Evolutionary conservation across 768 basidiomycete genomes (phyloP).

Genomic region (Termitomyces sp.): DNA sequence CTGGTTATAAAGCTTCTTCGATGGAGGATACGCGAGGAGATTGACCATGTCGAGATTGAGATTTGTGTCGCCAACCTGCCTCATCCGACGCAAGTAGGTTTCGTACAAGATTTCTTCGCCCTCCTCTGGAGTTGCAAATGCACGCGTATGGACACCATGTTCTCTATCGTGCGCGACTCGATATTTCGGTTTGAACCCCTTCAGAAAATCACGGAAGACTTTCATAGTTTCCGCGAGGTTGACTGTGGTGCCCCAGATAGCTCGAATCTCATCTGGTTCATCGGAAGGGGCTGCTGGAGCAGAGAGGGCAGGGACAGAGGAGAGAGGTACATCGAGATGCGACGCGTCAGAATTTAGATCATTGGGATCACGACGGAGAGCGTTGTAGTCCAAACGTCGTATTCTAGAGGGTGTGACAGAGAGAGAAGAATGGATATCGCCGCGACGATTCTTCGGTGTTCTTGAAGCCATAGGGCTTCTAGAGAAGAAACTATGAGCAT

Average conservation of each 20-base stretch:
- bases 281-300: slow-evolving; percentile 60
- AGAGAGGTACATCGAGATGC: slow-evolving; percentile 52
- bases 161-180: slow-evolving; percentile 68
- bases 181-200: slow-evolving; percentile 92
- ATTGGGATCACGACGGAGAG: slow-evolving; percentile 28
- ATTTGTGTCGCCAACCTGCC: slow-evolving; percentile 88
- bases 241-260: slow-evolving; percentile 98
- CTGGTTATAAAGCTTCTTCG: slow-evolving; percentile 79
- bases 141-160: slow-evolving; percentile 46
- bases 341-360: slow-evolving; percentile 59
- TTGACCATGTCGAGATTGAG: slow-evolving; percentile 90
- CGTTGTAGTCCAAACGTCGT: slow-evolving; percentile 25
- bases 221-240: slow-evolving; percentile 90
- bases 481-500: neutral
- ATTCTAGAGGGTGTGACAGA: slow-evolving; percentile 48
- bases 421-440: slow-evolving; percentile 87
- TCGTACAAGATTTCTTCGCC: slow-evolving; percentile 76
- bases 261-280: slow-evolving; percentile 80
- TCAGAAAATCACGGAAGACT: slow-evolving; percentile 83
- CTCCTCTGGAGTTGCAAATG: slow-evolving; percentile 57
- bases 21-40: slow-evolving; percentile 80
- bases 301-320: slow-evolving; percentile 53
- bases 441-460: slow-evolving; percentile 74
- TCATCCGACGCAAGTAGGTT: slow-evolving; percentile 76
- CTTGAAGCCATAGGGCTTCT: slow-evolving; percentile 51